Conservation (phyloP, 352 stramenopile species). For the Thraustochytrium striatum region DNA sequence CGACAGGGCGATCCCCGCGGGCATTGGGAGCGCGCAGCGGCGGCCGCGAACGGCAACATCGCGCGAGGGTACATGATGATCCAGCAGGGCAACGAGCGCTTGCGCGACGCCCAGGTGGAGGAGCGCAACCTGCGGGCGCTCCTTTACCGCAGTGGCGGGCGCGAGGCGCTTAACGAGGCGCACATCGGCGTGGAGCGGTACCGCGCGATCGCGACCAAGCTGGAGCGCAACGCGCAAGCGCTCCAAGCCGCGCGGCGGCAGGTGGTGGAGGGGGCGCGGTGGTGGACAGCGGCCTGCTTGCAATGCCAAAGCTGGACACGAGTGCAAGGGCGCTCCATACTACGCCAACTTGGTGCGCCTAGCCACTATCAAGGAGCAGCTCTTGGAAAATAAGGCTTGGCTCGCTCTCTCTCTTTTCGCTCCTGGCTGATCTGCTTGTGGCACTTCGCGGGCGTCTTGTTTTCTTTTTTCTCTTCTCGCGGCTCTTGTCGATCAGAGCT, state of each 20-base stretch:
- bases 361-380: conserved; percentile 30
- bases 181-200: conserved; percentile 20
- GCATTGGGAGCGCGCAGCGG: background rate
- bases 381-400: background rate
- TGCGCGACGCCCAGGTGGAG: conserved; percentile 27
- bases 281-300: conserved; percentile 14
- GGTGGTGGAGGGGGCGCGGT: background rate
- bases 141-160: background rate
- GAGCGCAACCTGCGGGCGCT: background rate
- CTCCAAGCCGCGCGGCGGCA: background rate
- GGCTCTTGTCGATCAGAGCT: too few relatives aligned
- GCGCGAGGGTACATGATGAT: conserved; percentile 46
- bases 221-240: background rate
- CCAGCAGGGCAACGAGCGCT: conserved; percentile 28
- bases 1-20: too few relatives aligned
- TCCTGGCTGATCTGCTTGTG: background rate
- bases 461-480: too few relatives aligned
- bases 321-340: background rate
- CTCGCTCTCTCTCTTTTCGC: background rate
- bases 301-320: conserved; percentile 40
- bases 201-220: background rate
- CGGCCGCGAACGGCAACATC: background rate
- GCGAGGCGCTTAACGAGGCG: background rate
- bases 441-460: too few relatives aligned
- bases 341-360: conserved; percentile 29